Evolutionary conservation across 306 rosid genomes (phyloP).

Genomic region (Clitoria ternatea): DNA sequence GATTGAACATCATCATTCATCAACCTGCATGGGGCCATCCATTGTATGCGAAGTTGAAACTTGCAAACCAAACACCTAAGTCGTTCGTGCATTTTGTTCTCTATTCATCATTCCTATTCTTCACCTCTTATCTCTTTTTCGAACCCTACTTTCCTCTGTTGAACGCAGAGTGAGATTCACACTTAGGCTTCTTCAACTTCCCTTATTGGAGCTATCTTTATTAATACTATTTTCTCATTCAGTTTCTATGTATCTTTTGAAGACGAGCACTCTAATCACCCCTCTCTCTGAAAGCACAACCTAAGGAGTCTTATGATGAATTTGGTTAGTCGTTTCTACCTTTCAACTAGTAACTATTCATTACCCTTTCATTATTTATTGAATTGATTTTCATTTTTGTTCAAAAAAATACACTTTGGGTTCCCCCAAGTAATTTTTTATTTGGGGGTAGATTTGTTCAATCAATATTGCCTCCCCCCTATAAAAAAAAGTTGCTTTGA

Average conservation of each 20-base stretch:
- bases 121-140: background rate
- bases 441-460: constrained; percentile 1
- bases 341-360: background rate
- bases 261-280: background rate
- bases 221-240: background rate
- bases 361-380: background rate
- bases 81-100: background rate
- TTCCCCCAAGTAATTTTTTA: background rate
- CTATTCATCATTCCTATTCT: background rate
- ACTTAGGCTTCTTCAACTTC: background rate
- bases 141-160: background rate
- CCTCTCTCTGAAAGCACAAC: background rate
- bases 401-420: background rate
- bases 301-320: background rate
- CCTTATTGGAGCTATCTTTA: background rate
- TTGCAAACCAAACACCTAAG: background rate
- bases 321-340: constrained; percentile 10
- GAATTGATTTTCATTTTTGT: background rate
- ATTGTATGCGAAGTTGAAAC: background rate
- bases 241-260: background rate
- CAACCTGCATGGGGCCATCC: background rate
- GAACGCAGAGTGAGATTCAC: background rate
- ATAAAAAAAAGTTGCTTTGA: background rate
- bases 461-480: background rate
- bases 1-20: background rate